phyloP scores from a whole-genome alignment of 139 green algal species.

The Penium margaritaceum region DNA sequence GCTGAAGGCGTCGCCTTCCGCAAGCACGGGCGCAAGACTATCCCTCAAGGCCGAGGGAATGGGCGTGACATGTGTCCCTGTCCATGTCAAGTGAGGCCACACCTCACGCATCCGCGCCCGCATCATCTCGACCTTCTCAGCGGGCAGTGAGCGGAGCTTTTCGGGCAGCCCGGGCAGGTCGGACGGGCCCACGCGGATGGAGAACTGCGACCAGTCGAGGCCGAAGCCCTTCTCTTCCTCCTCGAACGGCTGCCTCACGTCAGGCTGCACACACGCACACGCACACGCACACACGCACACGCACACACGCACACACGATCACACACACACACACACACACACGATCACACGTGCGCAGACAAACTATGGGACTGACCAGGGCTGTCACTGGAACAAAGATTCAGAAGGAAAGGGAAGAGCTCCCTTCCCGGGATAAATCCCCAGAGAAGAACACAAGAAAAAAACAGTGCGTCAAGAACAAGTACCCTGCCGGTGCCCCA shows the following conservation, averaged over 20 bases:
- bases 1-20: not conserved
- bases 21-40: not conserved
- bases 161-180: slow-evolving; percentile 11
- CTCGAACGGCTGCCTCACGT: slow-evolving; percentile 19
- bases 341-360: too few relatives aligned
- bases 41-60: not conserved
- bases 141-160: slow-evolving; percentile 15
- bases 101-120: not conserved
- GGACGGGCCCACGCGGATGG: not conserved
- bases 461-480: too few relatives aligned
- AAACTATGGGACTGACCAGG: too few relatives aligned
- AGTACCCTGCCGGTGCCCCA: too few relatives aligned
- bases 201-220: slow-evolving; percentile 8
- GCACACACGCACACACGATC: too few relatives aligned
- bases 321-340: too few relatives aligned
- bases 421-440: too few relatives aligned
- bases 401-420: too few relatives aligned
- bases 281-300: too few relatives aligned
- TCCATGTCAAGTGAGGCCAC: slow-evolving; percentile 7
- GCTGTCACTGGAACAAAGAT: too few relatives aligned
- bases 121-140: slow-evolving; percentile 17
- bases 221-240: slow-evolving; percentile 5
- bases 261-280: too few relatives aligned
- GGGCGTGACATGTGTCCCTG: not conserved
- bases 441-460: too few relatives aligned